Evolutionary conservation across 139 green algal genomes (phyloP).

Genomic region (Coccomyxa sp.): DNA sequence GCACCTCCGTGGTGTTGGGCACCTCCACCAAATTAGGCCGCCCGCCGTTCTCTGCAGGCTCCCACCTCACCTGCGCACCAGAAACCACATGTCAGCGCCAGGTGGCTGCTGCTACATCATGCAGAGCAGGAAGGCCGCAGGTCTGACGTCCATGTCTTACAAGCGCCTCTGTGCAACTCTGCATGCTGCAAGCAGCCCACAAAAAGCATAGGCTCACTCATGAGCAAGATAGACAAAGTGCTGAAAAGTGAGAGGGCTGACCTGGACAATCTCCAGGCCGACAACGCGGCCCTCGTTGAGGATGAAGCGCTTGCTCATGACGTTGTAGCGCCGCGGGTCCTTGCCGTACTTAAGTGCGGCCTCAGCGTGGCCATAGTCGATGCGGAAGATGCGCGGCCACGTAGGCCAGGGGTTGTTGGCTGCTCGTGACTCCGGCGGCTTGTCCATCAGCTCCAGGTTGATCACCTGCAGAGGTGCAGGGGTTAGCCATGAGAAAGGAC

Average conservation of each 20-base stretch:
- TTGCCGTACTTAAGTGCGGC: constrained; percentile 61
- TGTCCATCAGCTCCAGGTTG: constrained; percentile 92
- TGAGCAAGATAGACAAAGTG: neutral
- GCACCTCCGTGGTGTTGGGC: constrained; percentile 56
- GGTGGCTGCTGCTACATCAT: neutral
- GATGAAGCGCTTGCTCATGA: constrained; percentile 95
- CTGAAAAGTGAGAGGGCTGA: neutral
- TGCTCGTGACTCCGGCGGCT: constrained; percentile 71
- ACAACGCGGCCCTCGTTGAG: constrained; percentile 74
- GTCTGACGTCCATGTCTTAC: neutral
- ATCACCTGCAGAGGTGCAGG: constrained; percentile 40
- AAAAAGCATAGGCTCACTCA: too few relatives aligned
- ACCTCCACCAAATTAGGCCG: constrained; percentile 69
- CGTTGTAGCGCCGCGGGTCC: constrained; percentile 88
- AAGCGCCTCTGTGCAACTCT: neutral
- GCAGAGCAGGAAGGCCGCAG: neutral
- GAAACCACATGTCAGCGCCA: neutral
- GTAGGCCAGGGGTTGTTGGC: constrained; percentile 90
- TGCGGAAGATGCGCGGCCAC: constrained; percentile 86
- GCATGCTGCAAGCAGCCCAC: too few relatives aligned
- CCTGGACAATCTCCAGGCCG: constrained; percentile 63
- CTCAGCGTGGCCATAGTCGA: constrained; percentile 95
- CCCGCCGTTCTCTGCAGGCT: constrained; percentile 18
- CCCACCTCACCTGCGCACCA: constrained; percentile 46
- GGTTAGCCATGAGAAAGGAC: neutral